Base-by-base conservation (phyloP, 2,329 filamentous ascomycete genomes). In the Albophoma yamanashiensis region DNA sequence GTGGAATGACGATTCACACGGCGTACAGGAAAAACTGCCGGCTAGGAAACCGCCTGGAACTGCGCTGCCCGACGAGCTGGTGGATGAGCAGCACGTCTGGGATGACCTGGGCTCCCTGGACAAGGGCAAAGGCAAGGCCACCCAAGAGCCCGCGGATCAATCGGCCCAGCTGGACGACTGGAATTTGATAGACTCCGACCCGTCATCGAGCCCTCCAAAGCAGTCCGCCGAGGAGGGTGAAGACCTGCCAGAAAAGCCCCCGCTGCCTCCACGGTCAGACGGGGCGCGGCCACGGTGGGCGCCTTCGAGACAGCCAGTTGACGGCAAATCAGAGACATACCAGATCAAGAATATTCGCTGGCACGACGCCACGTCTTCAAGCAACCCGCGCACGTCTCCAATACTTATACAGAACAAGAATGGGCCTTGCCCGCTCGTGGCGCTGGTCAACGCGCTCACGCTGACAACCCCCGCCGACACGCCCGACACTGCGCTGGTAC, bases 331-430 rank as follows among this genome's bases (percentile, higher is more conserved):
- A 0, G 92, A 97, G 72, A 94, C 91, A 0, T 97, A 99, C 68
- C 89, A 92, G 60, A 92, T 97, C 71, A 95, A 96, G 70, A 92
- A 92, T 62, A 87, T 97, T 63, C 86, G 84, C 62, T 97, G 93
- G 92, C 79, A 86, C 62, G 91, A 97, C 70, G 74, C 78, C 2
- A 82, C 71, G 14, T 78, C 81, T 0, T 71, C 78, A 1, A 79
- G 82, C n/a, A 84, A 84, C 58, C 79, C 90, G 43, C 82, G 91
- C 52, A 81, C 82, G n/a, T 93, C 91, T 0, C 93, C 94, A 0
- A 91, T 97, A 60, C 78, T 97, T 47, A 86, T 95, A 4, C 93
- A 99, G 69, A 97, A 97, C 66, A 85, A 88, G 60, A 99, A 99
- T 67, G 94, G 94, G 0, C 94, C 94, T 1, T 99, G 94, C 72